Percentiles rank a stretch among this genome's conserved stretches.
These are phyloP conservation scores for Psilocybe azurescens DNA, from an alignment of 768 basidiomycete genomes.

Conservation along the genomic window DNA sequence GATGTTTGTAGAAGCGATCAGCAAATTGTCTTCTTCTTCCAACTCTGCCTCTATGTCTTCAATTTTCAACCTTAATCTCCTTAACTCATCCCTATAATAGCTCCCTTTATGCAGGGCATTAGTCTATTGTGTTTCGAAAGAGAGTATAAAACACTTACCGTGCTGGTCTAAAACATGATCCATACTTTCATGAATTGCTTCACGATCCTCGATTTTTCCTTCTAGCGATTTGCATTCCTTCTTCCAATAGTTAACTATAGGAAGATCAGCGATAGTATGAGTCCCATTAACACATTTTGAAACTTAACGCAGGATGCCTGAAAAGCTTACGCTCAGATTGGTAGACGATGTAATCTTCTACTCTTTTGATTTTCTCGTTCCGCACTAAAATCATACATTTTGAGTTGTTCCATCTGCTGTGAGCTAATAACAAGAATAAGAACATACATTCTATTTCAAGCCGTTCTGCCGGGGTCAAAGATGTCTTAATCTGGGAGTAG, in stretches of 20 bases:
- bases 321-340: neutral
- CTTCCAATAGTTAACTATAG: neutral
- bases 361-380: neutral
- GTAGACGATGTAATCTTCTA: neutral
- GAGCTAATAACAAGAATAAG: neutral
- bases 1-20: neutral
- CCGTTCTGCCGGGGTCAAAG: neutral
- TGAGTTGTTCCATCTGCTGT: neutral
- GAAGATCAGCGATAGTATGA: neutral
- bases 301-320: neutral
- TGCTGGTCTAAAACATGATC: too few relatives aligned
- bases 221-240: neutral
- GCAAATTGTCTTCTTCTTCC: neutral
- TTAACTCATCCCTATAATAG: too few relatives aligned
- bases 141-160: too few relatives aligned
- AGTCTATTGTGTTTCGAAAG: too few relatives aligned
- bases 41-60: neutral
- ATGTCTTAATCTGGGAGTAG: neutral
- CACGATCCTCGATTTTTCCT: too few relatives aligned
- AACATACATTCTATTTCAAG: neutral
- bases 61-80: too few relatives aligned
- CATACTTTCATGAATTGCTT: too few relatives aligned
- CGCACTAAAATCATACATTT: neutral
- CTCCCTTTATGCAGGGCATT: too few relatives aligned
- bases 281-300: too few relatives aligned